Percentiles rank a stretch among this genome's conserved stretches.
Conservation (phyloP, 2,329 filamentous ascomycete species). For the Monosporascus sp. region DNA sequence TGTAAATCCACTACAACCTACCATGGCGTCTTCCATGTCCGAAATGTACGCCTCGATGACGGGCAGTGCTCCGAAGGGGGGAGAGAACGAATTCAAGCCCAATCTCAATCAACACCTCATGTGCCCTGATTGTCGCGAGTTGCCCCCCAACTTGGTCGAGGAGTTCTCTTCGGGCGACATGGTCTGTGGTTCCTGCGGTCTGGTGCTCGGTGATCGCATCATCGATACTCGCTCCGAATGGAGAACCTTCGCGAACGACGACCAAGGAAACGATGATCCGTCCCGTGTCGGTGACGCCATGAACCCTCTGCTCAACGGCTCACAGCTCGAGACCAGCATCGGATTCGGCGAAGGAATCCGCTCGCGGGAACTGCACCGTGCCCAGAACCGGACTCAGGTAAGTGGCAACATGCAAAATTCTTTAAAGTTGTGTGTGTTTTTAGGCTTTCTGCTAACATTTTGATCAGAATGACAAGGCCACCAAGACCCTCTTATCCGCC, state of each 20-base stretch:
- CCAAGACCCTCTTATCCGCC: slow-evolving; percentile 75
- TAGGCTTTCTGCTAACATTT: background rate
- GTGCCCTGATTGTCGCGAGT: slow-evolving; percentile 86
- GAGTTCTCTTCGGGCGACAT: slow-evolving; percentile 91
- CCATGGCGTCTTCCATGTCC: slow-evolving; percentile 2
- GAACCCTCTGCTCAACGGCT: slow-evolving; percentile 84
- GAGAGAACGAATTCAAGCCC: slow-evolving; percentile 56
- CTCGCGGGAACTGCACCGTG: slow-evolving; percentile 62
- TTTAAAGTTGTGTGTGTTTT: background rate
- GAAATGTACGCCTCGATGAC: slow-evolving; percentile 36
- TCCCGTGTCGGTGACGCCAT: slow-evolving; percentile 95
- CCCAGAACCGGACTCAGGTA: slow-evolving; percentile 61
- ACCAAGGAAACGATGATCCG: slow-evolving; percentile 92
- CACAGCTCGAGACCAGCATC: slow-evolving; percentile 83
- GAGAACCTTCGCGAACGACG: slow-evolving; percentile 98
- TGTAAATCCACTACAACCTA: background rate
- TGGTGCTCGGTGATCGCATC: slow-evolving; percentile 84
- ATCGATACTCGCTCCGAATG: slow-evolving; percentile 97
- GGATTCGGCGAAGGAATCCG: slow-evolving; percentile 72
- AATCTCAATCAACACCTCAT: slow-evolving; percentile 82
- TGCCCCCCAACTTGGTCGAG: slow-evolving; percentile 87
- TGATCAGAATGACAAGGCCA: slow-evolving; percentile 66
- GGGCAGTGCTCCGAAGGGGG: slow-evolving; percentile 10
- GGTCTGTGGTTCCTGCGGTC: slow-evolving; percentile 85
- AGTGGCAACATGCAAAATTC: background rate